Evolutionary conservation across 2,329 filamentous ascomycete species (phyloP).

Genomic region (Colletotrichum eremochloae): DNA sequence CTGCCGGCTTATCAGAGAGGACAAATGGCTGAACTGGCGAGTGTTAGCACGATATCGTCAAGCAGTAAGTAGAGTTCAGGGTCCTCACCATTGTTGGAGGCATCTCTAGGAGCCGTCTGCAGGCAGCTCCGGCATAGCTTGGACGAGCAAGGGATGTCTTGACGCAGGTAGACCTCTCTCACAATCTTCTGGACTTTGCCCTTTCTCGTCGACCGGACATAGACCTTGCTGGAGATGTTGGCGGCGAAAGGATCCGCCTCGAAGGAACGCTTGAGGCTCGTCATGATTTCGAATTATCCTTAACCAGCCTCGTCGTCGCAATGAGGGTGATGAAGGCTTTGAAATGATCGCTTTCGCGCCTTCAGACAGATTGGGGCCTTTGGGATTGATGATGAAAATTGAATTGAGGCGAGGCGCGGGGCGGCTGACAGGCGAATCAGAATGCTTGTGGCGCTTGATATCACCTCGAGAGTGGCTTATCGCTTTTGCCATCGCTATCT

Average conservation of each 20-base stretch:
- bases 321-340: constrained; percentile 23
- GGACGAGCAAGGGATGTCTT: constrained; percentile 97
- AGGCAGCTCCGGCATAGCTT: constrained; percentile 85
- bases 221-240: constrained; percentile 95
- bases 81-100: constrained; percentile 77
- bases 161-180: constrained; percentile 92
- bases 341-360: background rate
- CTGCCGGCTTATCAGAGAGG: constrained; percentile 88
- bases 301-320: background rate
- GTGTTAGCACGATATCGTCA: background rate
- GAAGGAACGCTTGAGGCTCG: constrained; percentile 72
- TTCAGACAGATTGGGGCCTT: constrained; percentile 3
- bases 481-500: constrained; percentile 39
- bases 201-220: constrained; percentile 92
- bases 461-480: constrained; percentile 18
- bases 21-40: constrained; percentile 81
- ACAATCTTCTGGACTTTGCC: constrained; percentile 99
- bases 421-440: constrained; percentile 44
- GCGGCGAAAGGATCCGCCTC: constrained; percentile 68
- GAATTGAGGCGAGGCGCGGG: constrained; percentile 35
- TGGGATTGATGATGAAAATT: constrained; percentile 39
- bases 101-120: constrained; percentile 81
- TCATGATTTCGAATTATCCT: constrained; percentile 61
- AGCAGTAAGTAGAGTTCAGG: background rate
- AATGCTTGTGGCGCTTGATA: constrained; percentile 23